Evolutionary conservation across 306 rosid species (phyloP), one percentile per base, ranked within the genome.

Genomic region (Pueraria montana): DNA sequence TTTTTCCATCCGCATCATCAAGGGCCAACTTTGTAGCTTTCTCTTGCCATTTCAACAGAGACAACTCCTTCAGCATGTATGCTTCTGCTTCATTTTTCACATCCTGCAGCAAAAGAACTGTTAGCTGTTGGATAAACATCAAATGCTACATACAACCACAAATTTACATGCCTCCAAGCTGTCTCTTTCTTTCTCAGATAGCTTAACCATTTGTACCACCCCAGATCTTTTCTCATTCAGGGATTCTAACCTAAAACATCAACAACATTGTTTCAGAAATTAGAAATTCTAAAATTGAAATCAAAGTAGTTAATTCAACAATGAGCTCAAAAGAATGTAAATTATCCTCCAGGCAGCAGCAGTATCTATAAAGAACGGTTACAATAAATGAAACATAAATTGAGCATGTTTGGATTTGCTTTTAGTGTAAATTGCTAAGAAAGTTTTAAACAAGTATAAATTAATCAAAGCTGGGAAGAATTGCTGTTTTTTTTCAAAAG

Each of bases 141-240:
- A 73, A 42, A 76, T 61, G 63, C 55, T 46, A 18, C 34, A 70
- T 72, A 21, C 10, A 73, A 32, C 58, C 80, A 78, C 55, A 85
- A 85, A 56, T 78, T 58, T 81, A 81, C 87, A 11, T 87, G 87
- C 99, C 98, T 96, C 99, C 88, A 94, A 88, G 77, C 92, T 78
- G 79, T 96, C 96, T 86, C 94, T 96, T 89, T 96, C 98, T 88
- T 94, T 96, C 90, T 94, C 99, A 12, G 99, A 92, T 78, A 96
- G 89, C 92, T 94, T 96, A 74, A 96, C 99, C 97, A 96, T 96
- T 88, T 96, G 97, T 68, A 93, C 98, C 84, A 92, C 98, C 36
- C 99, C 94, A 13, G 99, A 83, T 86, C 98, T 89, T 85, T 86
- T 92, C 85, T 96, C 99, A 65, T 92, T 94, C 69, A 94, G 91